phyloP scores from a whole-genome alignment of 495 filamentous ascomycete genomes.

The Talaromyces ruber region DNA sequence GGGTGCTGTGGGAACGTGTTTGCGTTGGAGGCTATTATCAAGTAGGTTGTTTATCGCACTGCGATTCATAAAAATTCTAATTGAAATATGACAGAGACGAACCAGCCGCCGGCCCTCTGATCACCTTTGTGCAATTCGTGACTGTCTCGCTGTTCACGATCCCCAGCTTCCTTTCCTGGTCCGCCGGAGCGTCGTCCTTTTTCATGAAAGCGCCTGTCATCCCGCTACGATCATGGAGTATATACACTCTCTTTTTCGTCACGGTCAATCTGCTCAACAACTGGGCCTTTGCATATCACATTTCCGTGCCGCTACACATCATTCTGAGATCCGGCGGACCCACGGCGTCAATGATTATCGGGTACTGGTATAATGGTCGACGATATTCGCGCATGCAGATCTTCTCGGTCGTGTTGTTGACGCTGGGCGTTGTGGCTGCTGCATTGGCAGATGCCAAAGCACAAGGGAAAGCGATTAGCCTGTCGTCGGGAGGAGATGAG shows the following conservation, averaged over 20 bases:
- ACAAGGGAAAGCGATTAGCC: slow-evolving; percentile 49
- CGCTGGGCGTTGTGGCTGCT: slow-evolving; percentile 73
- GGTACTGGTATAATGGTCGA: slow-evolving; percentile 70
- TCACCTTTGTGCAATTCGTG: slow-evolving; percentile 91
- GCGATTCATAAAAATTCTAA: slow-evolving; percentile 14
- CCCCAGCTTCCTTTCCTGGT: slow-evolving; percentile 67
- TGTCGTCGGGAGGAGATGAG: slow-evolving; percentile 4
- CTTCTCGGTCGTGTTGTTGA: slow-evolving; percentile 69
- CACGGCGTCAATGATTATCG: slow-evolving; percentile 85
- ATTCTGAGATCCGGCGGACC: slow-evolving; percentile 92
- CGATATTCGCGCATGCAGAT: slow-evolving; percentile 74
- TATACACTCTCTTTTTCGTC: slow-evolving; percentile 88
- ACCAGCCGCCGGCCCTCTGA: slow-evolving; percentile 56
- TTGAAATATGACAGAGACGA: slow-evolving; percentile 20
- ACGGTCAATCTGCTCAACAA: slow-evolving; percentile 93
- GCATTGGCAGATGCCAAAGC: slow-evolving; percentile 81
- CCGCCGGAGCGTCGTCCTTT: slow-evolving; percentile 48
- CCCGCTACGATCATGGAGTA: slow-evolving; percentile 73
- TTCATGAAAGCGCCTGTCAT: slow-evolving; percentile 72
- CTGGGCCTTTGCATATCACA: slow-evolving; percentile 93
- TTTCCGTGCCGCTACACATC: slow-evolving; percentile 94
- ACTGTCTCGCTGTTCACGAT: slow-evolving; percentile 60
- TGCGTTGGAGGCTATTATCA: slow-evolving; percentile 90
- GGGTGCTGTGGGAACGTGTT: slow-evolving; percentile 98
- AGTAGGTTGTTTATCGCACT: slow-evolving; percentile 59